A percentile compares a stretch with the other conserved stretches of the same genome.
Conservation (phyloP, 352 stramenopile genomes). For the Bremia lactucae region DNA sequence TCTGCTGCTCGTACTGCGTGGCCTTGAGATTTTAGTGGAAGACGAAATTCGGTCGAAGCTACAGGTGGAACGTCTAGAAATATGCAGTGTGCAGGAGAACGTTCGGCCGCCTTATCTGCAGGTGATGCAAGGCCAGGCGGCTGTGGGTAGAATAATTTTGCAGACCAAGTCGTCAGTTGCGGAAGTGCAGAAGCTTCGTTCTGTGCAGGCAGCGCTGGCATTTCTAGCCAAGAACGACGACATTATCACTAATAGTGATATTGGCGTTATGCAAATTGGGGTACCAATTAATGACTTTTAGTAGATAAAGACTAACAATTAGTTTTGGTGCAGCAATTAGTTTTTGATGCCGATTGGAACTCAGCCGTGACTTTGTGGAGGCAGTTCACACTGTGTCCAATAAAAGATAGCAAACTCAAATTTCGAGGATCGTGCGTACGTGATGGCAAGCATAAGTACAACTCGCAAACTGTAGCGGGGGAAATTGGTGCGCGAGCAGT, state of each 20-base stretch:
- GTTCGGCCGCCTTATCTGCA: slow-evolving; percentile 39
- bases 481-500: slow-evolving; percentile 47
- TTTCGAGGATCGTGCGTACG: slow-evolving; percentile 75
- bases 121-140: slow-evolving; percentile 62
- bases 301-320: neutral
- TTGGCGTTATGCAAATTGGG: slow-evolving; percentile 47
- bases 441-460: slow-evolving; percentile 64
- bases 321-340: slow-evolving; percentile 25
- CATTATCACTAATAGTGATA: slow-evolving; percentile 35
- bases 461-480: slow-evolving; percentile 49
- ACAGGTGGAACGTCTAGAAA: slow-evolving; percentile 47
- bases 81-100: slow-evolving; percentile 61
- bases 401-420: slow-evolving; percentile 20
- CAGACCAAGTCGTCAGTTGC: slow-evolving; percentile 37
- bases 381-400: slow-evolving; percentile 18
- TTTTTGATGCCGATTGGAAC: slow-evolving; percentile 42
- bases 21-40: slow-evolving; percentile 56
- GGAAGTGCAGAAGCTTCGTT: slow-evolving; percentile 41
- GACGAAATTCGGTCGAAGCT: slow-evolving; percentile 62
- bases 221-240: slow-evolving; percentile 46
- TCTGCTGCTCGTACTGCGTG: slow-evolving; percentile 66
- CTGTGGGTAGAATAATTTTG: slow-evolving; percentile 55
- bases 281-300: slow-evolving; percentile 16
- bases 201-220: slow-evolving; percentile 47
- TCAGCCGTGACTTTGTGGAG: slow-evolving; percentile 49